phyloP scores from a whole-genome alignment of 2,329 filamentous ascomycete species.

The Meredithiella fracta region DNA sequence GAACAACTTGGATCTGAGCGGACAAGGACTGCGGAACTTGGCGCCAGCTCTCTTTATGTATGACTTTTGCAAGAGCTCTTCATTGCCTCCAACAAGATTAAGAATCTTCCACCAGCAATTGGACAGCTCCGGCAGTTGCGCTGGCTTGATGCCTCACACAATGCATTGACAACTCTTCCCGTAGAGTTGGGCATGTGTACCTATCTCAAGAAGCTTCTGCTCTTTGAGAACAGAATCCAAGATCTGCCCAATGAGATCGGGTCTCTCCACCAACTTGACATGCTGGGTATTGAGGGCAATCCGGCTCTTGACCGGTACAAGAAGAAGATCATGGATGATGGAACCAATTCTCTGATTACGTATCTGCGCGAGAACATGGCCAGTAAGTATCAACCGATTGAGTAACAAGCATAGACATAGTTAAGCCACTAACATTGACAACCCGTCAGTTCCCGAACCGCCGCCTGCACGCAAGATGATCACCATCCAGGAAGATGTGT shows the following conservation, averaged over 20 bases:
- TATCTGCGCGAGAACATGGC: slow-evolving; percentile 71
- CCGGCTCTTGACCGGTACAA: slow-evolving; percentile 62
- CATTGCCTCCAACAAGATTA: slow-evolving; percentile 82
- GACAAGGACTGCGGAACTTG: slow-evolving; percentile 80
- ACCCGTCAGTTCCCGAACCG: slow-evolving; percentile 49
- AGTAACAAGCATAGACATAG: not conserved
- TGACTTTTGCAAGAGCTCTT: slow-evolving; percentile 82
- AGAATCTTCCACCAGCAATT: slow-evolving; percentile 61
- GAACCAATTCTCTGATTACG: slow-evolving; percentile 70
- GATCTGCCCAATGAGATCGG: slow-evolving; percentile 75
- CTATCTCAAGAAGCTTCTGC: slow-evolving; percentile 65
- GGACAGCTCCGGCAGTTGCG: slow-evolving; percentile 67
- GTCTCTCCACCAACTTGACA: slow-evolving; percentile 72
- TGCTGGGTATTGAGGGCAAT: slow-evolving; percentile 85
- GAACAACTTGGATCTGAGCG: slow-evolving; percentile 86
- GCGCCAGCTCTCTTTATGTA: slow-evolving; percentile 71
- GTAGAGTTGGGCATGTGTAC: slow-evolving; percentile 94
- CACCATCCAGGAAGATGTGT: slow-evolving; percentile 53
- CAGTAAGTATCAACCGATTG: slow-evolving; percentile 40
- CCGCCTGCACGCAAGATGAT: slow-evolving; percentile 64
- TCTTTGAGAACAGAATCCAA: slow-evolving; percentile 82
- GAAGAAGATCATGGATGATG: slow-evolving; percentile 69
- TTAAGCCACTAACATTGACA: not conserved
- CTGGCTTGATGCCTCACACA: slow-evolving; percentile 76
- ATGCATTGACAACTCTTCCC: slow-evolving; percentile 66